Percentiles rank a stretch among this genome's conserved stretches.
Evolutionary conservation across 192 early-diverging fungal genomes (phyloP).

Genomic region (Backusella sp.): DNA sequence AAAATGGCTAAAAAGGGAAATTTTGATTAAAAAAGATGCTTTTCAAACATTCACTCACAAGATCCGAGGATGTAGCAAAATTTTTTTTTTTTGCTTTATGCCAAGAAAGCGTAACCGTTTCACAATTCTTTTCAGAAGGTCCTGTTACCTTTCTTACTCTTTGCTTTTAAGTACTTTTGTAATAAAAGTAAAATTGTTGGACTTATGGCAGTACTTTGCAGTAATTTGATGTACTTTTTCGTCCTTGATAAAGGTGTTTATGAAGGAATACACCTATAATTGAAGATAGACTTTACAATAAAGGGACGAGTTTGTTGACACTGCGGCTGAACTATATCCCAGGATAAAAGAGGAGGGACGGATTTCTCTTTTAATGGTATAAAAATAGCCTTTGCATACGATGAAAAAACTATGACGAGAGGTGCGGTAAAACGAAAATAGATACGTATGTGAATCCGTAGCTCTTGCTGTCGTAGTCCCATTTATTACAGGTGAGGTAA

Average conservation of each 20-base stretch:
- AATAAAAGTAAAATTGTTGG: neutral
- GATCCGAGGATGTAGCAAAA: neutral
- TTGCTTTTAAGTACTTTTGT: neutral
- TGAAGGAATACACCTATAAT: neutral
- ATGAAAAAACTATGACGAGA: neutral
- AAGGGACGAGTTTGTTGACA: neutral
- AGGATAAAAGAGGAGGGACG: neutral
- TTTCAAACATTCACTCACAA: neutral
- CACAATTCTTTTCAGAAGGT: neutral
- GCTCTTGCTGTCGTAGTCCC: neutral
- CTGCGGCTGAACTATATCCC: neutral
- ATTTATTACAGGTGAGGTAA: too few species aligned
- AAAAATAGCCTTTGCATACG: neutral
- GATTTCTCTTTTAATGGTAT: neutral
- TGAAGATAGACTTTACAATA: neutral
- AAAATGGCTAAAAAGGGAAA: neutral
- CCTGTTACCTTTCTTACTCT: neutral
- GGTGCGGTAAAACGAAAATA: neutral
- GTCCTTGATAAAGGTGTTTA: neutral
- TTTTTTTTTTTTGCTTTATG: neutral
- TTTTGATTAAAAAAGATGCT: neutral
- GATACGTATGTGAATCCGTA: neutral
- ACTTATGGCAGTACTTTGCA: neutral
- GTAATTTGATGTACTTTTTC: too few species aligned
- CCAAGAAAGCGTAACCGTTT: neutral